phyloP scores from a whole-genome alignment of 306 rosid genomes.

The Vachellia pachyceras region DNA sequence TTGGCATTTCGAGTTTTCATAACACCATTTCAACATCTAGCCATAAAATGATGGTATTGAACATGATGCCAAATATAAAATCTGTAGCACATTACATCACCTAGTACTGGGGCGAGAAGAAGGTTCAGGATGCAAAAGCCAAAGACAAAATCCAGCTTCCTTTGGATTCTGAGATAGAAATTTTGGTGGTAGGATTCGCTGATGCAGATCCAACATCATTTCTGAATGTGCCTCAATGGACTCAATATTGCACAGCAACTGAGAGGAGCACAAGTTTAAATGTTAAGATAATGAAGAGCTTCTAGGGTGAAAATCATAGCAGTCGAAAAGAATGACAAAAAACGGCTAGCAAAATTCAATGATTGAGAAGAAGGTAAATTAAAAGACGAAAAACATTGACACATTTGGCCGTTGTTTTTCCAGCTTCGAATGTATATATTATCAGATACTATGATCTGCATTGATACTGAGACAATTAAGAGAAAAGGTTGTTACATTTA shows the following conservation, averaged over 20 bases:
- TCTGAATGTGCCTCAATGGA: conserved; percentile 56
- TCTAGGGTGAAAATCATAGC: conserved; percentile 15
- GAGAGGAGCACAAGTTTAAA: conserved; percentile 46
- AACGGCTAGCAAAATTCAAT: not conserved
- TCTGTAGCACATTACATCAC: conserved; percentile 36
- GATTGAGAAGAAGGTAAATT: conserved; percentile 24
- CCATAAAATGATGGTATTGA: not conserved
- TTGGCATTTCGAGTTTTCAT: not conserved
- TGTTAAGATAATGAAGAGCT: conserved; percentile 34
- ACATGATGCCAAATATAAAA: not conserved
- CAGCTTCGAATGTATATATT: too few relatives aligned
- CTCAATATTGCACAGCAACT: conserved; percentile 64
- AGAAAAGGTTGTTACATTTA: not conserved
- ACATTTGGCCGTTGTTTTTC: too few relatives aligned
- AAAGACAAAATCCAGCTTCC: conserved; percentile 95
- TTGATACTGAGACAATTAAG: not conserved
- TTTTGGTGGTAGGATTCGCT: conserved; percentile 82
- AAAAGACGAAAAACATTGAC: not conserved
- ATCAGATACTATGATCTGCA: not conserved
- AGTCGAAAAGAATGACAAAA: conserved; percentile 20
- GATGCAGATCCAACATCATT: conserved; percentile 66
- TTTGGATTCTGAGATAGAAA: conserved; percentile 78
- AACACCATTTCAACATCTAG: conserved; percentile 16
- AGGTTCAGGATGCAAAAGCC: conserved; percentile 95
- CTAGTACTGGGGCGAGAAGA: conserved; percentile 83